Conservation (phyloP, 306 rosid genomes). For the Castanea mollissima region DNA sequence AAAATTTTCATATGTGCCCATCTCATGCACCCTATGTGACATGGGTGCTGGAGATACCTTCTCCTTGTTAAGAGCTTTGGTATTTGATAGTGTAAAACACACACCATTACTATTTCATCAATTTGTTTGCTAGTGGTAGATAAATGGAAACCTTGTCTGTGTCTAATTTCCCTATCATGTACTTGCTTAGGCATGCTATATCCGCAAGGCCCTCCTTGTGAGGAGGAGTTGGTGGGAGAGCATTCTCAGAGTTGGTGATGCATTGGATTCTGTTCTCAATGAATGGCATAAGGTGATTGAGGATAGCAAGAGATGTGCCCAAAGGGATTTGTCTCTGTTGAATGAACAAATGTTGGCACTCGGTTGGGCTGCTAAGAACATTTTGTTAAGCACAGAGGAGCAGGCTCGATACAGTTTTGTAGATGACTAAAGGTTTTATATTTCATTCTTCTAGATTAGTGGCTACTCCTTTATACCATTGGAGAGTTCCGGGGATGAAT, state of each 20-base stretch:
- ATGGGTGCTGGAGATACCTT: too few relatives aligned
- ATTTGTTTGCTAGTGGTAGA: conserved; percentile 1
- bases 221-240: conserved; percentile 38
- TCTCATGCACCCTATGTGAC: too few relatives aligned
- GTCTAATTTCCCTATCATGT: not conserved
- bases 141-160: not conserved
- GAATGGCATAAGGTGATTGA: conserved; percentile 64
- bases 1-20: too few relatives aligned
- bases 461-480: conserved; percentile 11
- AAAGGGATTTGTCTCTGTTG: conserved; percentile 42
- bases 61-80: not conserved
- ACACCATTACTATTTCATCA: not conserved
- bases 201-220: conserved; percentile 45
- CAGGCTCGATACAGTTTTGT: conserved; percentile 63
- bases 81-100: not conserved
- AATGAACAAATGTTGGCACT: conserved; percentile 47
- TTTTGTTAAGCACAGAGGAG: conserved; percentile 57
- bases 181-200: conserved; percentile 59
- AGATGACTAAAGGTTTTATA: conserved; percentile 32
- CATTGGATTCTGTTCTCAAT: conserved; percentile 31
- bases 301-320: conserved; percentile 54
- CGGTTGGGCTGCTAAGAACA: conserved; percentile 73
- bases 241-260: conserved; percentile 23
- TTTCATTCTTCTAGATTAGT: not conserved
- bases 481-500: conserved; percentile 24